Evolutionary conservation across 257 asterid genomes (phyloP).

Genomic region (Eucommia ulmoides): DNA sequence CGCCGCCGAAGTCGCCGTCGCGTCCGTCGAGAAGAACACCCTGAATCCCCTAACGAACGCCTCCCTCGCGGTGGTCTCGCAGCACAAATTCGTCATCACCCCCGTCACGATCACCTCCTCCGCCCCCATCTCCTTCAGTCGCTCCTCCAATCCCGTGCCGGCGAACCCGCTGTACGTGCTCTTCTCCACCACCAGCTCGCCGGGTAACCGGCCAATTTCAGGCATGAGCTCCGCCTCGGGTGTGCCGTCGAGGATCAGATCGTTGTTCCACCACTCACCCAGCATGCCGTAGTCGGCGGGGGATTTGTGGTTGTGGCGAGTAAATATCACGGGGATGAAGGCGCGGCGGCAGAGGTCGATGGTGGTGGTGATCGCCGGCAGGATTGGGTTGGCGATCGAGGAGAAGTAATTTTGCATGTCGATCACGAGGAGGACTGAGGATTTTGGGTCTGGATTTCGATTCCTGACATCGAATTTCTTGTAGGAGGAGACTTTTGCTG

Average conservation of each 20-base stretch:
- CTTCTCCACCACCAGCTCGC: slow-evolving; percentile 43
- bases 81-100: slow-evolving; percentile 70
- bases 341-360: slow-evolving; percentile 47
- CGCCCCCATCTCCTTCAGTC: slow-evolving; percentile 36
- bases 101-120: slow-evolving; percentile 69
- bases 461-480: slow-evolving; percentile 39
- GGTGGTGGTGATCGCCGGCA: slow-evolving; percentile 36
- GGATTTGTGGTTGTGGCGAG: slow-evolving; percentile 68
- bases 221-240: slow-evolving; percentile 39
- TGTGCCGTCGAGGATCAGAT: slow-evolving; percentile 53
- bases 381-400: slow-evolving; percentile 41
- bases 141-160: slow-evolving; percentile 42
- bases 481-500: slow-evolving; percentile 15
- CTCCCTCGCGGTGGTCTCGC: slow-evolving; percentile 76
- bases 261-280: slow-evolving; percentile 70
- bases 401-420: slow-evolving; percentile 55
- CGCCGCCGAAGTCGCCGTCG: slow-evolving; percentile 48
- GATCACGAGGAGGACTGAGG: slow-evolving; percentile 42
- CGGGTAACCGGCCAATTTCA: slow-evolving; percentile 19
- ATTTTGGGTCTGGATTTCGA: slow-evolving; percentile 37
- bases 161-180: slow-evolving; percentile 60
- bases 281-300: slow-evolving; percentile 45
- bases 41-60: slow-evolving; percentile 60
- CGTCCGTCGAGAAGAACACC: slow-evolving; percentile 65
- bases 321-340: slow-evolving; percentile 49